Evolutionary conservation across 148 eudicot genomes (phyloP), one percentile per base, ranked within the genome.

Genomic region (Fagopyrum esculentum): DNA sequence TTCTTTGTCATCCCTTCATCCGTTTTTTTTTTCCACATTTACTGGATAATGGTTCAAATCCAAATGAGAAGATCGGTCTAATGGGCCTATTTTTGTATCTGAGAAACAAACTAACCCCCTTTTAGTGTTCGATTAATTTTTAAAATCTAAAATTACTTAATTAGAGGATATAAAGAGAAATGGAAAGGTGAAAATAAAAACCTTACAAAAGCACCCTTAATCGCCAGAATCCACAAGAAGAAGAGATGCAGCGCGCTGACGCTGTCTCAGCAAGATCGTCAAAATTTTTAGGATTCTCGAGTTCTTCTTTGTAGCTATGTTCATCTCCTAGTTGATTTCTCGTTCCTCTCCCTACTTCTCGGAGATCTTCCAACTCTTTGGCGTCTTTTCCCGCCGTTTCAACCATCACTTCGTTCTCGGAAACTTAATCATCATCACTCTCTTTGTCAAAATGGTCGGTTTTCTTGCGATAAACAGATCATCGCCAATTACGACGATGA

Each of bases 331-430:
- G 63, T 73, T 76, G 0, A 13, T 83, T 10, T 83, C 82, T 16
- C 73, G 74, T 26, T 75, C 79, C 3, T 83, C 83, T 45, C 56
- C 72, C 1, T 75, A 78, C 19, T 22, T 83, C 44, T 80, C 85
- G 72, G 55, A 69, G 43, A 61, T 52, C 5, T 8, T 86, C 2
- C 64, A 72, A 13, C 15, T 80, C 60, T 68, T 79, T 74, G 78
- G 71, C 54, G 76, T 10, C 0, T 71, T 64, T 51, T 4, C 83
- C 26, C 71, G 69, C 0, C 81, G 79, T 84, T 12, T 79, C 76
- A 4, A 6, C 55, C 22, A 61, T 83, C 15, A 83, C 4, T 92
- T 92, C n/a, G 55, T 88, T 6, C 48, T 92, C 76, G 90, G 90
- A 3, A 90, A 92, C 81, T 81, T 74, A 0, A 90, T 92, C 3